Conservation (phyloP, 768 basidiomycete species). For the Lentinula detonsa region DNA sequence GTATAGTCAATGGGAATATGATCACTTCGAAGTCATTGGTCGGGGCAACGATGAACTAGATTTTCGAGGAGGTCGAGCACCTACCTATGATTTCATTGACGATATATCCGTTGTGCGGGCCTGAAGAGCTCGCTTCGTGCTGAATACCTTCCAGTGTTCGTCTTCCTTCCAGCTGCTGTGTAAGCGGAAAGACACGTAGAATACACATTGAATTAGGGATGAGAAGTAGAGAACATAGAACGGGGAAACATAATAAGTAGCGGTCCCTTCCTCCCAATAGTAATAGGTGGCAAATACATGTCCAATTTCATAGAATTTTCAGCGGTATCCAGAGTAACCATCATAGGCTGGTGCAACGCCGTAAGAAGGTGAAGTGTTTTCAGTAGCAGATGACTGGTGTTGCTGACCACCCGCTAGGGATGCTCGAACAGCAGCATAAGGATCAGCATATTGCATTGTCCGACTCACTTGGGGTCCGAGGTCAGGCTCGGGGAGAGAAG, state of each 20-base stretch:
- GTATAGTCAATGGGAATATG: slow-evolving; percentile 31
- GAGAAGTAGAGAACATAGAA: background rate
- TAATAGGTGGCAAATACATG: background rate
- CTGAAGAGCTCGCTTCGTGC: background rate
- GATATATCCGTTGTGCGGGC: slow-evolving; percentile 25
- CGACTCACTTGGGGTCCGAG: slow-evolving; percentile 61
- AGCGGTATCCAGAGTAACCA: slow-evolving; percentile 2
- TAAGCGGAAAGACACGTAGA: background rate
- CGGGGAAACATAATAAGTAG: background rate
- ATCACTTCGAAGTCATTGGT: slow-evolving; percentile 27
- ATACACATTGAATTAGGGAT: slow-evolving; percentile 2
- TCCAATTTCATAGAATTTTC: background rate
- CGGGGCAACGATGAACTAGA: slow-evolving; percentile 30
- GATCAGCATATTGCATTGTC: slow-evolving; percentile 93
- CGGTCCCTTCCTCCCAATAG: background rate
- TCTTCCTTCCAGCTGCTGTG: background rate
- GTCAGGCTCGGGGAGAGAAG: slow-evolving; percentile 36
- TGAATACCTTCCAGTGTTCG: background rate
- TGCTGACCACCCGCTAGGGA: slow-evolving; percentile 32
- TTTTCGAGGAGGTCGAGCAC: slow-evolving; percentile 37
- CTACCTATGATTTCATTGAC: slow-evolving; percentile 45
- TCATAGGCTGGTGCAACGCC: background rate
- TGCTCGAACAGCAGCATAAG: slow-evolving; percentile 77
- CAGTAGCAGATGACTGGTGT: background rate
- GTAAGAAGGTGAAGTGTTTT: background rate